Base-by-base conservation (phyloP, 202 grass and related monocot species). In the Elaeis oleifera region DNA sequence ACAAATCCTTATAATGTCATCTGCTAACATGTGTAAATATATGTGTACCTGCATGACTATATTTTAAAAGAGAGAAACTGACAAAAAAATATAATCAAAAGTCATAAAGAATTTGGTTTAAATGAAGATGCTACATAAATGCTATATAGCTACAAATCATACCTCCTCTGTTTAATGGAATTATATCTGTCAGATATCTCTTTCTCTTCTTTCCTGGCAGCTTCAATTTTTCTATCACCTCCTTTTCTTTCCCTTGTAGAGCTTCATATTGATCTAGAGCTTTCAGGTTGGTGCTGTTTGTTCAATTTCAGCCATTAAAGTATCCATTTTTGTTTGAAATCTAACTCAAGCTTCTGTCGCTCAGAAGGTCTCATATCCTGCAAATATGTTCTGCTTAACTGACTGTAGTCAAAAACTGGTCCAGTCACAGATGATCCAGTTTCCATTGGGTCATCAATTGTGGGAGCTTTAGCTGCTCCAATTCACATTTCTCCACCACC, bases 231-330 rank as follows among this genome's bases (percentile, higher is more conserved):
- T 89, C 87, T 9, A 72, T 79, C 60, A 97, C 82, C 48, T 97
- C 92, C 71, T 91, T 90, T 78, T 97, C 92, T 68, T 89, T 91
- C 55, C 6, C 81, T 75, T 89, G 87, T 51, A 97, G 67, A 63
- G 71, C 79, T 61, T 97, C 92, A 79, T 97, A 97, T 65, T 97
- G 92, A 64, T 97, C 92, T 24, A 97, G 52, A 28, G 92, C 92
- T 87, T 91, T 97, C 49, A 97, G 67, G 71, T 97, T 97, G 54
- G 92, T 67, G 88, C 84, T 55, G 92, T 97, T 57, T 71, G 81
- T 65, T 97, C 87, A 54, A 97, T 97, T 14, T 91, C 84, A 79
- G 81, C 88, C 53, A 84, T 60, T 71, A 89, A 54, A 11, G 26
- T 50, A 73, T 75, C 72, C 68, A 83, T 84, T 69, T 86, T 78